A percentile compares a stretch with the other conserved stretches of the same genome.
Evolutionary conservation across 73 alveolate genomes (phyloP).

Genomic region (Stentor coeruleus): DNA sequence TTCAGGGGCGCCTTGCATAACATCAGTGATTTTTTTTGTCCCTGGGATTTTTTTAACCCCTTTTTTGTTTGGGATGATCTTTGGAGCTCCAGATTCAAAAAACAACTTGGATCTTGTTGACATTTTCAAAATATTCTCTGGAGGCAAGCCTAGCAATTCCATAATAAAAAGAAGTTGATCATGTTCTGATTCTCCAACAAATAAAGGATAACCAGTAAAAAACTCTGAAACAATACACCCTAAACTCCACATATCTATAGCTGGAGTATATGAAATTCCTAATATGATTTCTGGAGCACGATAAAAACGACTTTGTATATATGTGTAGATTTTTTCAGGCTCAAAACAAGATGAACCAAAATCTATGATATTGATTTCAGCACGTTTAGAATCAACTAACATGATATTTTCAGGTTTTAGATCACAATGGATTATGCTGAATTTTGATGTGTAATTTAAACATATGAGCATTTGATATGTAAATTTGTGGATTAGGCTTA

Average conservation of each 20-base stretch:
- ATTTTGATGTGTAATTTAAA: background rate
- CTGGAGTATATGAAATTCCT: slow-evolving; percentile 80
- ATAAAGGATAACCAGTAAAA: slow-evolving; percentile 77
- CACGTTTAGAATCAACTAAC: background rate
- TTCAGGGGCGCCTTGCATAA: background rate
- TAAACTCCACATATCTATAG: slow-evolving; percentile 96
- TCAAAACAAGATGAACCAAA: slow-evolving; percentile 80
- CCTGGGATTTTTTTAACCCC: background rate
- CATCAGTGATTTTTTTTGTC: background rate
- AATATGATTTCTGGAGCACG: slow-evolving; percentile 96
- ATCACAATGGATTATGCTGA: slow-evolving; percentile 18
- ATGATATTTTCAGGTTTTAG: slow-evolving; percentile 17
- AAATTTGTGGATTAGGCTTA: slow-evolving; percentile 20
- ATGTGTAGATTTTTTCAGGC: slow-evolving; percentile 59
- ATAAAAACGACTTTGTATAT: slow-evolving; percentile 84
- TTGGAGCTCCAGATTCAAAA: background rate
- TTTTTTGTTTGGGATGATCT: background rate
- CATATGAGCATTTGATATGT: background rate
- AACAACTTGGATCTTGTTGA: background rate
- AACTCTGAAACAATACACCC: slow-evolving; percentile 92
- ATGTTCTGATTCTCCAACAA: slow-evolving; percentile 84
- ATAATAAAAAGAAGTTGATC: slow-evolving; percentile 72
- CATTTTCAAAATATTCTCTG: slow-evolving; percentile 13
- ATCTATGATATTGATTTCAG: slow-evolving; percentile 71
- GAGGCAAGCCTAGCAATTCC: slow-evolving; percentile 83